Conservation (phyloP, 2,329 filamentous ascomycete genomes). For the Domatiomyces globalis region DNA sequence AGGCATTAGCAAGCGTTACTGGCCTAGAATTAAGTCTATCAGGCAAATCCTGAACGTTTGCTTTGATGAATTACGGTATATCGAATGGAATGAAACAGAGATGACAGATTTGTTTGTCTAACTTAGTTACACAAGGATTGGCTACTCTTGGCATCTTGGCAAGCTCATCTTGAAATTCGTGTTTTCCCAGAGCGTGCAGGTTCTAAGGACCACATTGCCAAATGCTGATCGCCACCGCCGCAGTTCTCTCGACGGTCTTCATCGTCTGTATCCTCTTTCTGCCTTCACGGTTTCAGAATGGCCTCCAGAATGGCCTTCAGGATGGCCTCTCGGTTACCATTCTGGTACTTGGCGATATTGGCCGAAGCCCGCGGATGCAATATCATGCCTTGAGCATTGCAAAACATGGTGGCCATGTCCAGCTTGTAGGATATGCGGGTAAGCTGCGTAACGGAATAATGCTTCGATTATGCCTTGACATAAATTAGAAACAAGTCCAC, state of each 20-base stretch:
- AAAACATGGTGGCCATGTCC: constrained; percentile 62
- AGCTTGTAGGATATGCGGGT: constrained; percentile 82
- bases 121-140: no score
- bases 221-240: constrained; percentile 8
- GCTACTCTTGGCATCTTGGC: no score
- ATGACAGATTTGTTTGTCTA: no score
- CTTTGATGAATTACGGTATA: no score
- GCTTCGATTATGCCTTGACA: constrained; percentile 9
- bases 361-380: constrained; percentile 92
- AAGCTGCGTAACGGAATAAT: constrained; percentile 8
- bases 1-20: no score
- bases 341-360: constrained; percentile 87
- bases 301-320: constrained; percentile 23
- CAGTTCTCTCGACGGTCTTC: constrained; percentile 32
- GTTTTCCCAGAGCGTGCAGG: not conserved
- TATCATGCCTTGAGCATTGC: constrained; percentile 92
- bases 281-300: constrained; percentile 36
- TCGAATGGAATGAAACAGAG: no score
- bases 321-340: constrained; percentile 49
- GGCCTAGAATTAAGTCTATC: no score
- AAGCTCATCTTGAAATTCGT: not conserved
- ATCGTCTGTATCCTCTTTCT: constrained; percentile 37
- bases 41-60: no score
- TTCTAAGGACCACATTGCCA: not conserved
- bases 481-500: constrained; percentile 56